These are phyloP conservation scores for Alternaria postmessia DNA, from an alignment of 2,329 filamentous ascomycete species.

Conservation along the genomic window DNA sequence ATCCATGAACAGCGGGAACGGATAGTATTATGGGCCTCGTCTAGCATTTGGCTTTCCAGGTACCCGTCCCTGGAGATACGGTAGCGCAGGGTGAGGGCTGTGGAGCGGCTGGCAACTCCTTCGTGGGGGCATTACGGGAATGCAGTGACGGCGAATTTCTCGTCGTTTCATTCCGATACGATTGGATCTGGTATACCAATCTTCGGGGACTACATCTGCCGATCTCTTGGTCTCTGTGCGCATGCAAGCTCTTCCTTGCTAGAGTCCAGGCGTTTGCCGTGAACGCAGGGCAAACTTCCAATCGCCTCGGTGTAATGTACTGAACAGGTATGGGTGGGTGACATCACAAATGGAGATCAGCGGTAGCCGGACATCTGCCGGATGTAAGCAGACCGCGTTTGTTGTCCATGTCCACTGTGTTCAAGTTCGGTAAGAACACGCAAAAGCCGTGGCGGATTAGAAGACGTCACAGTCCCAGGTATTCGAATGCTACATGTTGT, in stretches of 20 bases:
- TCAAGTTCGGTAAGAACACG: not conserved
- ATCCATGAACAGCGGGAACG: constrained; percentile 4
- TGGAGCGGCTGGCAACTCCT: not conserved
- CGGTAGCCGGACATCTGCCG: not conserved
- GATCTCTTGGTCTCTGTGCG: not conserved
- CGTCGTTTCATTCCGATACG: not conserved
- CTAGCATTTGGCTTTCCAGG: not conserved
- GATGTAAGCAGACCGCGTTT: not conserved
- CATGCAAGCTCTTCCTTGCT: constrained; percentile 9
- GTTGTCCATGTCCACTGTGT: not conserved
- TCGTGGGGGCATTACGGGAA: constrained; percentile 2
- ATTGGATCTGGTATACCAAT: constrained; percentile 13
- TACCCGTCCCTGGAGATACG: not conserved
- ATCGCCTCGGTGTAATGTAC: constrained; percentile 13
- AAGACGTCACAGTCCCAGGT: not conserved
- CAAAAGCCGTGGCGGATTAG: not conserved
- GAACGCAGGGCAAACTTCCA: not conserved
- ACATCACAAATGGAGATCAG: constrained; percentile 18
- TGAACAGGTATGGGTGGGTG: constrained; percentile 9
- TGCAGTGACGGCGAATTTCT: not conserved
- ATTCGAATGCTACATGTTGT: not conserved
- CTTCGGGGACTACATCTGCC: not conserved
- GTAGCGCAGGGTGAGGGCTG: not conserved
- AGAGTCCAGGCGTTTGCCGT: not conserved
- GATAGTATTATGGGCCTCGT: constrained; percentile 8